Conservation (phyloP, 768 basidiomycete species). For the Auricularia cornea region DNA sequence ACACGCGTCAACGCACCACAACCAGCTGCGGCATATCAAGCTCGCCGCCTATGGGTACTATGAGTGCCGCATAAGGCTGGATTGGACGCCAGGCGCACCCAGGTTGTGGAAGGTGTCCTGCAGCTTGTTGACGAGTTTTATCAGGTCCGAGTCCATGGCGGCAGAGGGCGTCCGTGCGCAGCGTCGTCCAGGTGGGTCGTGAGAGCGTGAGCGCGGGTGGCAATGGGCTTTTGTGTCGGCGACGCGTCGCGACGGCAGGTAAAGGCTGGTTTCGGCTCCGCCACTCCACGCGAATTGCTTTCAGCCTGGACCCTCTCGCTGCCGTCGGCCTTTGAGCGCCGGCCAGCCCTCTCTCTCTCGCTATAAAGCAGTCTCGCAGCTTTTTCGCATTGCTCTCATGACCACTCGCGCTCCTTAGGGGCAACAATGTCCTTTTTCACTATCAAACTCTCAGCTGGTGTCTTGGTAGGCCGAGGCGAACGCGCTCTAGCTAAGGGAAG, state of each 20-base stretch:
- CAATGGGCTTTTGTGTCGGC: not conserved
- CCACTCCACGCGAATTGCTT: not conserved
- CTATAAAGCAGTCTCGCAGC: no score
- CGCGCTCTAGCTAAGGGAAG: constrained; percentile 15
- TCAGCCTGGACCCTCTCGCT: not conserved
- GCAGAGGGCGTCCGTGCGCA: not conserved
- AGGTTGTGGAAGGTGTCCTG: constrained; percentile 89
- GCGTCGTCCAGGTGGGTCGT: no score
- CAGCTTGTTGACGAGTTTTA: constrained; percentile 88
- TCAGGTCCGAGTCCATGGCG: constrained; percentile 88
- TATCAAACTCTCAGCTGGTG: no score
- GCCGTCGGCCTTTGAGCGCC: no score
- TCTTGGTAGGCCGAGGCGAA: no score
- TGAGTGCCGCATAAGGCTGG: constrained; percentile 1
- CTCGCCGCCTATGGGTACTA: constrained; percentile 55
- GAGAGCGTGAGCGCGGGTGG: not conserved
- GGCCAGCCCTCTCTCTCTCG: no score
- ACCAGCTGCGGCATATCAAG: constrained; percentile 89
- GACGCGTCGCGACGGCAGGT: not conserved
- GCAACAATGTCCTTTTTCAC: no score
- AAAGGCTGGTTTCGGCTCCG: not conserved
- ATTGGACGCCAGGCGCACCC: constrained; percentile 39
- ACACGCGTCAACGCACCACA: constrained; percentile 50
- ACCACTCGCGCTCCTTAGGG: no score
- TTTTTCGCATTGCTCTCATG: no score